Percentiles rank a stretch among this genome's conserved stretches.
phyloP scores from a whole-genome alignment of 2,329 filamentous ascomycete genomes.

The Leptoxyphium fumago region DNA sequence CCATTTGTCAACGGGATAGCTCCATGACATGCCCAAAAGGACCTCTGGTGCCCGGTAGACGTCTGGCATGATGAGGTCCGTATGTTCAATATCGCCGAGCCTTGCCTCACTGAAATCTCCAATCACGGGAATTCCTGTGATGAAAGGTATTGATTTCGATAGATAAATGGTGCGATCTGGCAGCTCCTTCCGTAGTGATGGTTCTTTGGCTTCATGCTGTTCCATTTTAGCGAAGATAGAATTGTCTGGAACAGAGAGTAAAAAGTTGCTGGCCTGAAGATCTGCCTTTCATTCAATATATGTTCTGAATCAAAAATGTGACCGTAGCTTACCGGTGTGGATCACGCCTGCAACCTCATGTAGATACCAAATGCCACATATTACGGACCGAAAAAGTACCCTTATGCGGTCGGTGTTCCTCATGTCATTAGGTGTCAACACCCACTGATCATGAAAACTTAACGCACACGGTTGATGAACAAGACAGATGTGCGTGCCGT shows the following conservation, averaged over 20 bases:
- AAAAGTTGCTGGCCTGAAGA: slow-evolving; percentile 15
- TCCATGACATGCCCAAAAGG: slow-evolving; percentile 22
- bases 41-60: slow-evolving; percentile 25
- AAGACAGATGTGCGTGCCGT: no score
- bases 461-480: no score
- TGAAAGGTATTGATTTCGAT: slow-evolving; percentile 21
- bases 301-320: no score
- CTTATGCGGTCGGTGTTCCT: no score
- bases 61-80: slow-evolving; percentile 20
- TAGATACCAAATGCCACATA: no score
- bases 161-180: slow-evolving; percentile 17
- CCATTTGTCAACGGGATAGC: slow-evolving; percentile 25
- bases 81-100: slow-evolving; percentile 16
- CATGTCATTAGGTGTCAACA: no score
- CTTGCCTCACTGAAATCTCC: slow-evolving; percentile 26
- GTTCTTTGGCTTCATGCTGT: slow-evolving; percentile 18
- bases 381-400: no score
- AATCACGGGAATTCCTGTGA: slow-evolving; percentile 18
- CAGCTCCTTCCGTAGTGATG: slow-evolving; percentile 18
- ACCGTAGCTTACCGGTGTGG: no score
- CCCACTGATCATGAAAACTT: no score
- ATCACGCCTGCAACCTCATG: no score
- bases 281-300: no score
- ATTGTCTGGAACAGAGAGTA: slow-evolving; percentile 20
- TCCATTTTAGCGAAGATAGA: slow-evolving; percentile 20